Conservation (phyloP, 1,284 basidiomycete genomes). For the Exobasidium rhododendri region DNA sequence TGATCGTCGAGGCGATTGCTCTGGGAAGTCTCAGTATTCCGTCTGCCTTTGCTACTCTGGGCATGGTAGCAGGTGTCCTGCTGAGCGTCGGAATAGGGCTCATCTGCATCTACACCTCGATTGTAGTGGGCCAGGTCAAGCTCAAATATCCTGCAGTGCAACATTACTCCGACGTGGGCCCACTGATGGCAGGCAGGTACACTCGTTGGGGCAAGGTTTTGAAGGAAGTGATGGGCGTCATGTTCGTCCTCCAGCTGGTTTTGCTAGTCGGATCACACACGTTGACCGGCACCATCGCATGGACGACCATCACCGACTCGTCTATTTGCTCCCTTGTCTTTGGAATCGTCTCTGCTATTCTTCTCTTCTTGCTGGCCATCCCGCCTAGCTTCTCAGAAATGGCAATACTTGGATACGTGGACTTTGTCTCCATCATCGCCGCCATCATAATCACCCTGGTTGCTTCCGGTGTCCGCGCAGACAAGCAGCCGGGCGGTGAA, state of each 20-base stretch:
- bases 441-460: constrained; percentile 43
- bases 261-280: constrained; percentile 23
- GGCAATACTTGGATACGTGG: constrained; percentile 42
- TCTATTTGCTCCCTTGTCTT: constrained; percentile 41
- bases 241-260: constrained; percentile 2
- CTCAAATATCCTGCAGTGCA: constrained; percentile 35
- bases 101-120: constrained; percentile 40
- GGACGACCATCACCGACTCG: constrained; percentile 29
- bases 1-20: constrained; percentile 40
- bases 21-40: constrained; percentile 40
- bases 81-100: constrained; percentile 34
- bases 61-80: constrained; percentile 41
- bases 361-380: constrained; percentile 38
- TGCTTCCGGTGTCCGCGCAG: constrained; percentile 33
- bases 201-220: not conserved
- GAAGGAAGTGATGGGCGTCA: not conserved
- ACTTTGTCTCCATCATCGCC: constrained; percentile 38
- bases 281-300: constrained; percentile 42
- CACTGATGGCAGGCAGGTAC: constrained; percentile 23
- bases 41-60: constrained; percentile 39
- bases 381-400: constrained; percentile 41
- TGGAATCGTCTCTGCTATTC: constrained; percentile 37
- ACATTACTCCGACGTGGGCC: constrained; percentile 38
- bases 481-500: constrained; percentile 19
- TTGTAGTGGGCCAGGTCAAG: constrained; percentile 38